Evolutionary conservation across 768 basidiomycete species (phyloP).

Genomic region (Ramaria sp.): DNA sequence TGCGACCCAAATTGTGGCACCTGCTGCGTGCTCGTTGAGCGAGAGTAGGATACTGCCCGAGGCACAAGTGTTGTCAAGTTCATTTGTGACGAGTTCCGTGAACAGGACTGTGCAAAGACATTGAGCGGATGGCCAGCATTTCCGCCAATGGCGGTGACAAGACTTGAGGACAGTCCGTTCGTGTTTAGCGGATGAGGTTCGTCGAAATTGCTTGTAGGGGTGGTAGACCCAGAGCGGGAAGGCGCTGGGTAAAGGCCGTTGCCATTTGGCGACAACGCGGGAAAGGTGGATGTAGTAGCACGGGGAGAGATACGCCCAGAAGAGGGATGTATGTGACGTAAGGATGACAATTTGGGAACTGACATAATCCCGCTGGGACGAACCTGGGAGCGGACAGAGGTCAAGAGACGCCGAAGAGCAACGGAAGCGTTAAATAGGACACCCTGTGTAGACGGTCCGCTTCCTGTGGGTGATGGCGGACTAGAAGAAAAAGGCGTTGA

Average conservation of each 20-base stretch:
- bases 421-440: not conserved
- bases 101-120: constrained; percentile 12
- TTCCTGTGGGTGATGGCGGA: constrained; percentile 7
- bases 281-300: not conserved
- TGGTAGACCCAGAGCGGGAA: constrained; percentile 2
- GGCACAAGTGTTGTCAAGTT: constrained; percentile 17
- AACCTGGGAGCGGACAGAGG: not conserved
- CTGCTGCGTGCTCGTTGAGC: not conserved
- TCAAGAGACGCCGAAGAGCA: not conserved
- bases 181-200: not conserved
- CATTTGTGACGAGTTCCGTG: constrained; percentile 19
- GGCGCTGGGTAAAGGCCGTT: not conserved
- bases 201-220: not conserved
- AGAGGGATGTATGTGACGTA: not conserved
- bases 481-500: not conserved
- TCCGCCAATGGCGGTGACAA: not conserved
- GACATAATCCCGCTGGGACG: not conserved
- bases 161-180: not conserved
- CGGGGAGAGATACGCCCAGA: not conserved
- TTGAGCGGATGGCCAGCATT: constrained; percentile 10
- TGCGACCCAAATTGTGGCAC: not conserved
- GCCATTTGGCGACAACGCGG: not conserved
- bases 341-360: not conserved
- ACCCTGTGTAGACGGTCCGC: not conserved
- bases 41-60: constrained; percentile 4